Percentiles rank a stretch among this genome's conserved stretches.
These are phyloP conservation scores for Venturia aucupariae DNA, from an alignment of 2,329 filamentous ascomycete genomes.

Conservation along the genomic window DNA sequence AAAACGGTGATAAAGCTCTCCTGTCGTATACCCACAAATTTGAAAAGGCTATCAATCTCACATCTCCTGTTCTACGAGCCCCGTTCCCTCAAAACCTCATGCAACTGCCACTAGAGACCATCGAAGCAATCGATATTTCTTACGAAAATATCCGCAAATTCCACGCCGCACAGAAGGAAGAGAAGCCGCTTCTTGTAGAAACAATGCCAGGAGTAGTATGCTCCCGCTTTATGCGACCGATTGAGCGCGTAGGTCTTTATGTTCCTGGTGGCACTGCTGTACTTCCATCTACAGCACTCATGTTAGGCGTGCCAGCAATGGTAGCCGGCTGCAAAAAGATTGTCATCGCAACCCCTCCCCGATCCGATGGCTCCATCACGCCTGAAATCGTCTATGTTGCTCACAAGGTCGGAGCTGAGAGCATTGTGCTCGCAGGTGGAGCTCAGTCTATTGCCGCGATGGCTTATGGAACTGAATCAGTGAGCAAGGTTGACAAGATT, in stretches of 20 bases:
- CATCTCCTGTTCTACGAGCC: conserved; percentile 77
- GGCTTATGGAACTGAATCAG: conserved; percentile 91
- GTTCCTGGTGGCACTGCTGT: conserved; percentile 94
- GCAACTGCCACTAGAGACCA: conserved; percentile 74
- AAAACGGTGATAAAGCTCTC: conserved; percentile 76
- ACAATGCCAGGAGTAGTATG: conserved; percentile 97
- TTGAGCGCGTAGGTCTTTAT: conserved; percentile 93
- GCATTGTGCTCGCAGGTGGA: conserved; percentile 89
- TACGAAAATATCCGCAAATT: conserved; percentile 93
- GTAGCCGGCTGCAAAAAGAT: conserved; percentile 95
- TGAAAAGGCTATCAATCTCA: conserved; percentile 87
- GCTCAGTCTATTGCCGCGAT: conserved; percentile 93
- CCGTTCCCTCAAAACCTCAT: conserved; percentile 82
- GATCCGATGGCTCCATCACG: conserved; percentile 79
- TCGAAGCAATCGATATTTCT: conserved; percentile 83
- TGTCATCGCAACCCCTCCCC: conserved; percentile 83
- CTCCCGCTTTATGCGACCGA: conserved; percentile 83
- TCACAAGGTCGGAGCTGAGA: conserved; percentile 92
- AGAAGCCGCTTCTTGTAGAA: conserved; percentile 74
- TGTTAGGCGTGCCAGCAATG: conserved; percentile 96
- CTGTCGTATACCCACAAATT: conserved; percentile 96
- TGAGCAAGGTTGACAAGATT: conserved; percentile 98
- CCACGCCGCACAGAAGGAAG: conserved; percentile 82
- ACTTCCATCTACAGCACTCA: conserved; percentile 91
- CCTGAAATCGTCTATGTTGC: conserved; percentile 97